Conservation (phyloP, 2,329 filamentous ascomycete species). For the Cladophialophora bantiana region DNA sequence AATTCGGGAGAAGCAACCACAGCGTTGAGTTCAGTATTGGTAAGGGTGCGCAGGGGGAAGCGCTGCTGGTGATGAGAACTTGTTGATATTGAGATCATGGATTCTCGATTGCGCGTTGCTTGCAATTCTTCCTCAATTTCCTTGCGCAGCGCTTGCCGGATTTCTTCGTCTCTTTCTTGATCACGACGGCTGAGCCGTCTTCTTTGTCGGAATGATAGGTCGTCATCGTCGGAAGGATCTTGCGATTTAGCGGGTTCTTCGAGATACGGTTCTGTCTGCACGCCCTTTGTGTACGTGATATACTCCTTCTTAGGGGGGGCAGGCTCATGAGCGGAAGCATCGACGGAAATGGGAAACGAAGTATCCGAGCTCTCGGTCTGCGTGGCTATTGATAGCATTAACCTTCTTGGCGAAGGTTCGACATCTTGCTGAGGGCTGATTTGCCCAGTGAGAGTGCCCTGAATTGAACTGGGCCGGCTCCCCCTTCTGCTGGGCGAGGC, state of each 20-base stretch:
- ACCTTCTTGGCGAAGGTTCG: slow-evolving; percentile 48
- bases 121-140: slow-evolving; percentile 94
- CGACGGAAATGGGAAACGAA: slow-evolving; percentile 80
- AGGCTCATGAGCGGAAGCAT: slow-evolving; percentile 62
- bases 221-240: slow-evolving; percentile 70
- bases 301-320: slow-evolving; percentile 67
- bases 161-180: slow-evolving; percentile 84
- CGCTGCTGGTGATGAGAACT: slow-evolving; percentile 56
- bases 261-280: slow-evolving; percentile 75
- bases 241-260: slow-evolving; percentile 55
- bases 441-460: slow-evolving; percentile 79
- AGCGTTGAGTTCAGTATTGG: slow-evolving; percentile 83
- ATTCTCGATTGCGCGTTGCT: slow-evolving; percentile 60
- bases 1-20: slow-evolving; percentile 94
- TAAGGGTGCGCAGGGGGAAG: slow-evolving; percentile 81
- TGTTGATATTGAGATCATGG: slow-evolving; percentile 50
- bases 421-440: slow-evolving; percentile 72
- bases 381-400: slow-evolving; percentile 58
- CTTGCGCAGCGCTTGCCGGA: slow-evolving; percentile 80
- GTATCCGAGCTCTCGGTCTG: slow-evolving; percentile 78
- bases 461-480: slow-evolving; percentile 84
- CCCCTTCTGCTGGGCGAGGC: slow-evolving; percentile 55
- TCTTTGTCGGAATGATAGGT: slow-evolving; percentile 64
- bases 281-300: slow-evolving; percentile 95
- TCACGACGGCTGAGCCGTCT: slow-evolving; percentile 81